These are phyloP conservation scores for Mayamaea pseudoterrestris DNA, from an alignment of 108 stramenopile species.

Conservation along the genomic window DNA sequence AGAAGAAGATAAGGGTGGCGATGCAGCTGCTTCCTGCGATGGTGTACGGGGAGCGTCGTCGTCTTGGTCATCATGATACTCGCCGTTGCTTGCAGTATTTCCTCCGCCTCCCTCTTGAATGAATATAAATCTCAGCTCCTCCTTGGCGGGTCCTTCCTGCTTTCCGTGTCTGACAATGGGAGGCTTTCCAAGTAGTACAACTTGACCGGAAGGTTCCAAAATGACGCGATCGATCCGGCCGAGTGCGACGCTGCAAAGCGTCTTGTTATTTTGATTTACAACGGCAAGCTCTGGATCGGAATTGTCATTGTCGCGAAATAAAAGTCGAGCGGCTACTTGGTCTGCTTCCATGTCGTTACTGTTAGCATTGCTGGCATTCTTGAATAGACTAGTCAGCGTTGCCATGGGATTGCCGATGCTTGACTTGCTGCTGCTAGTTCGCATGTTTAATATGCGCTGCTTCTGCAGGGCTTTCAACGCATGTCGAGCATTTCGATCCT, in stretches of 20 bases:
- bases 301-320: constrained; percentile 1
- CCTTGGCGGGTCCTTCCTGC: no score
- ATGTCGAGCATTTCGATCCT: constrained; percentile 37
- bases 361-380: not conserved
- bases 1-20: no score
- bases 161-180: not conserved
- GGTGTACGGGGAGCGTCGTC: constrained; percentile 1
- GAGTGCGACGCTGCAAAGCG: not conserved
- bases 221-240: constrained; percentile 2
- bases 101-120: no score
- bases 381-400: no score
- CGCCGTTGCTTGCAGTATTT: no score
- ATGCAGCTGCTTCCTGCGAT: no score
- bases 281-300: not conserved
- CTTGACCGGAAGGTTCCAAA: not conserved
- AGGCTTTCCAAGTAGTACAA: constrained; percentile 1
- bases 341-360: not conserved
- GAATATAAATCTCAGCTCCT: not conserved
- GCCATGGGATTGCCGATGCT: not conserved
- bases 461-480: constrained; percentile 28
- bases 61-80: no score
- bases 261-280: not conserved
- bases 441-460: constrained; percentile 33
- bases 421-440: not conserved
- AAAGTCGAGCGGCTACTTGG: not conserved